A percentile compares a stretch with the other conserved stretches of the same genome.
Evolutionary conservation across 768 basidiomycete species (phyloP).

Genomic region (Hortiboletus flavorubellus): DNA sequence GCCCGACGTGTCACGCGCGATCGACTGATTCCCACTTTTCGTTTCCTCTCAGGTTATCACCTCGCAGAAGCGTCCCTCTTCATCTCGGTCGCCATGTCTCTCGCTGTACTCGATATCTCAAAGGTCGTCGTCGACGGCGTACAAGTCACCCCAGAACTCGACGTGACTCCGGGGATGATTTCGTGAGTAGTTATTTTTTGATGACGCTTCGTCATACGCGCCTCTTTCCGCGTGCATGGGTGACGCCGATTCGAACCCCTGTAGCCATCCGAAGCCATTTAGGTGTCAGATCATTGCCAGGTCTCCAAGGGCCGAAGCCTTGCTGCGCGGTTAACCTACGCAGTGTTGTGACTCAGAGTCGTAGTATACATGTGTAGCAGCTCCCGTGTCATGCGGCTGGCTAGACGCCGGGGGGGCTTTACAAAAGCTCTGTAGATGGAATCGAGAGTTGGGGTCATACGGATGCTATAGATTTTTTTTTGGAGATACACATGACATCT

Average conservation of each 20-base stretch:
- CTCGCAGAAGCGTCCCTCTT: conserved; percentile 31
- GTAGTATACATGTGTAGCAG: no score
- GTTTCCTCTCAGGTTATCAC: conserved; percentile 20
- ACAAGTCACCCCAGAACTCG: conserved; percentile 43
- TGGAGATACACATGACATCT: neutral
- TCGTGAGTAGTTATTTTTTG: conserved; percentile 33
- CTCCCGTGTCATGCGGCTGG: neutral
- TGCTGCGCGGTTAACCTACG: neutral
- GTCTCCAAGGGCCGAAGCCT: conserved; percentile 38
- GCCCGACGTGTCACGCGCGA: no score
- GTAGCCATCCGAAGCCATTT: conserved; percentile 51
- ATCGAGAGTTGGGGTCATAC: neutral
- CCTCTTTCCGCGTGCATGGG: no score
- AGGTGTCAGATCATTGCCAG: conserved; percentile 53
- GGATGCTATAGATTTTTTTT: neutral
- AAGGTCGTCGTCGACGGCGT: conserved; percentile 41
- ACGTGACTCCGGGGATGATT: conserved; percentile 40
- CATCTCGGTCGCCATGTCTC: conserved; percentile 32
- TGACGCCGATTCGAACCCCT: neutral
- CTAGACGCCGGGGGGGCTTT: neutral
- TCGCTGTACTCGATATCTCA: conserved; percentile 45
- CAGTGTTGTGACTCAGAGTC: neutral
- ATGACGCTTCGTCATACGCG: no score
- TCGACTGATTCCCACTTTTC: neutral
- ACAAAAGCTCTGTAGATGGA: neutral